Percentiles rank a stretch among this genome's conserved stretches.
Evolutionary conservation across 2,329 filamentous ascomycete species (phyloP).

Genomic region (Claviceps purpurea): DNA sequence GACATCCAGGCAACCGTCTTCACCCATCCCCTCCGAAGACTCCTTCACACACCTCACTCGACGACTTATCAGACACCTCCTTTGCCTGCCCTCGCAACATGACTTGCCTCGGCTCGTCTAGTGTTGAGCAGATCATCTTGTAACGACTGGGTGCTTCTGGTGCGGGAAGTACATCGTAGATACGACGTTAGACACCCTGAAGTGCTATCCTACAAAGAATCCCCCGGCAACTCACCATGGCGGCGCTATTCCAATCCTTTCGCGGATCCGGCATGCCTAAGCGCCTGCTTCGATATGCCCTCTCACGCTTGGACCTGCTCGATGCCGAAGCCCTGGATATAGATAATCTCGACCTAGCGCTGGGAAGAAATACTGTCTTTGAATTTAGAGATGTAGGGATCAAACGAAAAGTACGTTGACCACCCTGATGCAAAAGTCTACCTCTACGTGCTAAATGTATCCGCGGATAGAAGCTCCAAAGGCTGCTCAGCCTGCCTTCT

Average conservation of each 20-base stretch:
- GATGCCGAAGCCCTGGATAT: conserved; percentile 79
- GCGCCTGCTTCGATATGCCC: conserved; percentile 72
- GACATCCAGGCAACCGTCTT: background rate
- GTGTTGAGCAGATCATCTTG: conserved; percentile 22
- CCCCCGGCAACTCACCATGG: conserved; percentile 37
- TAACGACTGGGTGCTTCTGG: conserved; percentile 10
- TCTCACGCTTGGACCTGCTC: conserved; percentile 72
- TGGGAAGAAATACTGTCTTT: conserved; percentile 69
- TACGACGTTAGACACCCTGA: background rate
- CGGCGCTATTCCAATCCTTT: conserved; percentile 55
- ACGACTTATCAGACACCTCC: background rate
- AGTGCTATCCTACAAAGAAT: background rate
- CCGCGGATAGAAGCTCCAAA: conserved; percentile 57
- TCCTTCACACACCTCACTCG: too few species aligned
- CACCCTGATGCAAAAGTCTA: conserved; percentile 8
- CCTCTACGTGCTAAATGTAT: conserved; percentile 3
- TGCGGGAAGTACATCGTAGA: conserved; percentile 3
- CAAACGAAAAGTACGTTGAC: conserved; percentile 50
- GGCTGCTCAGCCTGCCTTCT: conserved; percentile 59
- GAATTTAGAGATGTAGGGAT: conserved; percentile 81
- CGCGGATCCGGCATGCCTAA: conserved; percentile 68
- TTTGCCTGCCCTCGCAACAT: conserved; percentile 15
- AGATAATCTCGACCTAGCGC: conserved; percentile 70
- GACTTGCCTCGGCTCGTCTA: conserved; percentile 19
- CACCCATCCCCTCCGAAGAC: too few species aligned